Evolutionary conservation across 2,329 filamentous ascomycete species (phyloP), one percentile per base, ranked within the genome.

Genomic region (Aspergillus sergii): DNA sequence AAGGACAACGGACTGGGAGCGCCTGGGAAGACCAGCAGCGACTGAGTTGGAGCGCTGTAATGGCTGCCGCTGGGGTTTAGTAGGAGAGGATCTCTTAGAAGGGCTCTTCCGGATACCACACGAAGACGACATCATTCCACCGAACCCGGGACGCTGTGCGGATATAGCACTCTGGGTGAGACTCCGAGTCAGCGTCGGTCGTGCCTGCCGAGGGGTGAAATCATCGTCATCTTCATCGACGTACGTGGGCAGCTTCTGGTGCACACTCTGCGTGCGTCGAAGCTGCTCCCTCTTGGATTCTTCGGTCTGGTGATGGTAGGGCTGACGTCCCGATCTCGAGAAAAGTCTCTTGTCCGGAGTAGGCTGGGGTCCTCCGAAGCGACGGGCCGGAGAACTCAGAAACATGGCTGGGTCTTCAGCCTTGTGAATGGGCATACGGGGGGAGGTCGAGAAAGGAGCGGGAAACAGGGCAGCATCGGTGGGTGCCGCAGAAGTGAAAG

Each of bases 231-330:
- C 70, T 7, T 77, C 75, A 3, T 73, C 74, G 41, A 73, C 71
- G 6, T 76, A 74, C 5, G 70, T 66, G 26, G 72, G 63, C 23
- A 71, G 68, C 5, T 73, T 73, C 26, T 66, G 69, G 58, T 71
- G 66, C 36, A 74, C 63, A 43, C 69, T 74, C 56, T 75, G 75
- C 4, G 72, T 68, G 36, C 77, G 76, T 28, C 73, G 75, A 30
- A 79, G 67, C 59, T 78, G 73, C 62, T 80, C 80, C 56, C 81
- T 75, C 64, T 79, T 81, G 3, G 78, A 82, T 63, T 83, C 81
- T 68, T 83, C 80, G 1, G 78, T 78, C 63, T 84, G 82, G 63
- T 83, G 80, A 54, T 82, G 78, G 66, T 84, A 84, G 0, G 82
- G 81, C 50, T 82, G 81, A 51, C 80, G 70, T 10, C 70, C 68